Conservation (phyloP, 139 green algal species). For the Chloropicon primus region DNA sequence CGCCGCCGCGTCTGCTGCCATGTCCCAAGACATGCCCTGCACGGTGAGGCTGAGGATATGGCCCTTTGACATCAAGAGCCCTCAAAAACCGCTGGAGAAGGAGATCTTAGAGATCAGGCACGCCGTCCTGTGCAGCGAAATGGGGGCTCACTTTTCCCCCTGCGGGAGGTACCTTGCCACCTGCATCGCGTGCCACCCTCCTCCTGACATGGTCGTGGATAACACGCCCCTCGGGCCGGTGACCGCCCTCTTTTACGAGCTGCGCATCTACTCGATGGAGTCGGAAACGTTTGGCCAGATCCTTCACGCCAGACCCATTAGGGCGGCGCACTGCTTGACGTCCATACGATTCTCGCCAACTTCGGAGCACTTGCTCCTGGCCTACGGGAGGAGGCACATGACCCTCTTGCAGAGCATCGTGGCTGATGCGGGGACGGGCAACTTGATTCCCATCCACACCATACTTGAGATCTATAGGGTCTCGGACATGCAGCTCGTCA, state of each 20-base stretch:
- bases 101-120: conserved; percentile 34
- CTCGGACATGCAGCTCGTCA: conserved; percentile 50
- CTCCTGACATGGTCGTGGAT: not conserved
- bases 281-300: conserved; percentile 32
- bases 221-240: conserved; percentile 5
- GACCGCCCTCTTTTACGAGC: conserved; percentile 44
- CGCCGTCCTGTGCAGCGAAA: conserved; percentile 75
- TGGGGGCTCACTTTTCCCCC: conserved; percentile 75
- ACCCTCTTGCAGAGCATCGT: conserved; percentile 60
- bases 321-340: conserved; percentile 90
- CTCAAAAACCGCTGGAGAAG: conserved; percentile 12
- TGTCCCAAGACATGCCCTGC: conserved; percentile 48
- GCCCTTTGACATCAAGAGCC: conserved; percentile 28
- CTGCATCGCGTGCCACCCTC: conserved; percentile 43
- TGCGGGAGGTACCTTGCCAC: conserved; percentile 59
- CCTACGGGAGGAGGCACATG: conserved; percentile 78
- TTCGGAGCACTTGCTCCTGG: conserved; percentile 65
- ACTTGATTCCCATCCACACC: conserved; percentile 63
- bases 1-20: conserved; percentile 21
- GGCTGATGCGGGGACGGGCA: conserved; percentile 23
- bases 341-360: conserved; percentile 78
- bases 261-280: conserved; percentile 55
- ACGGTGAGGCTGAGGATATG: conserved; percentile 62
- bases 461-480: conserved; percentile 59
- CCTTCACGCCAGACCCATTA: conserved; percentile 31